phyloP scores from a whole-genome alignment of 1,139 yeast species.

The Kodamaea plutei region DNA sequence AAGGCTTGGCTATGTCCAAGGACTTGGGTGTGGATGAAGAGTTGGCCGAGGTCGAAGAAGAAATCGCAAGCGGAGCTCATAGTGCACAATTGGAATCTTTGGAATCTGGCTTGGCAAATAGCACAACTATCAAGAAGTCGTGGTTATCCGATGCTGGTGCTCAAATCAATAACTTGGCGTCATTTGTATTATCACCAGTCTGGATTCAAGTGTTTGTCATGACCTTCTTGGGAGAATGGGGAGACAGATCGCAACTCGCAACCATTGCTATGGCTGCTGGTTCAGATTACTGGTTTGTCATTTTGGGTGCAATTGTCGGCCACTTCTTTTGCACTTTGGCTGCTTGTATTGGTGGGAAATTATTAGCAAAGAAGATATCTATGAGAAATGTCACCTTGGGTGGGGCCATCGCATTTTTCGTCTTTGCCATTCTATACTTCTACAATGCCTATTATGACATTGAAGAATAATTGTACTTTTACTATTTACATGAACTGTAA shows the following conservation, averaged over 20 bases:
- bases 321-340: conserved; percentile 86
- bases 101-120: conserved; percentile 48
- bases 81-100: conserved; percentile 47
- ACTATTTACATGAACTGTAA: too few species aligned
- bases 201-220: conserved; percentile 94
- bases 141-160: conserved; percentile 28
- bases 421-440: conserved; percentile 78
- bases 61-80: conserved; percentile 64
- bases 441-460: conserved; percentile 52
- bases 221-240: conserved; percentile 99
- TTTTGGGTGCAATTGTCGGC: conserved; percentile 85
- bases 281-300: conserved; percentile 84
- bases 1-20: conserved; percentile 79
- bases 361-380: conserved; percentile 82
- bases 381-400: conserved; percentile 90
- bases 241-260: conserved; percentile 96
- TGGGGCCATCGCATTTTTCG: conserved; percentile 81
- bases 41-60: conserved; percentile 94
- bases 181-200: conserved; percentile 72
- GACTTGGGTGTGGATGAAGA: conserved; percentile 89
- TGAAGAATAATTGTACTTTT: conserved; percentile 13
- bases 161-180: conserved; percentile 48
- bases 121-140: conserved; percentile 8
- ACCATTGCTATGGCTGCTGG: conserved; percentile 99
- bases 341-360: conserved; percentile 93